Conservation (phyloP, 768 basidiomycete genomes). For the Tulasnella sp. region DNA sequence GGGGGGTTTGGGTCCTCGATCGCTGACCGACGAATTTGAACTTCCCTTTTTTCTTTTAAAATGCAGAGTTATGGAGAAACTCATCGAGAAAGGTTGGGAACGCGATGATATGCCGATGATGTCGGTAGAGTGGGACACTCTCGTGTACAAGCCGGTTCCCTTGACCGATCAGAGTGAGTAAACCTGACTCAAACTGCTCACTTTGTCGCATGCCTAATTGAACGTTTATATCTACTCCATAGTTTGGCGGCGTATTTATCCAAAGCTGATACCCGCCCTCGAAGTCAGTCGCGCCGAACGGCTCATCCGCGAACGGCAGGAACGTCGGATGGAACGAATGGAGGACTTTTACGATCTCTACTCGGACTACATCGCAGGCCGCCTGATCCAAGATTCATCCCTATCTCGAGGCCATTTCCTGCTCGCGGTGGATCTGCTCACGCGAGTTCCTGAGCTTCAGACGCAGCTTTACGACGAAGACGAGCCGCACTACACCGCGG, state of each 20-base stretch:
- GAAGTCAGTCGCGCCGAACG: neutral
- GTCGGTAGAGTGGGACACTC: neutral
- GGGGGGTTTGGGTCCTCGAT: neutral
- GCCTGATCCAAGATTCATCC: neutral
- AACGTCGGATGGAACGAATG: neutral
- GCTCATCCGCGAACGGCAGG: slow-evolving; percentile 1
- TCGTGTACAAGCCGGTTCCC: slow-evolving; percentile 3
- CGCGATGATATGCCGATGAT: neutral
- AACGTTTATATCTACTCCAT: neutral
- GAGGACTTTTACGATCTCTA: slow-evolving; percentile 4
- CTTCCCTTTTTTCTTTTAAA: neutral
- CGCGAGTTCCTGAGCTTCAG: neutral
- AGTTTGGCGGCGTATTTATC: slow-evolving; percentile 17
- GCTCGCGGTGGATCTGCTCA: neutral
- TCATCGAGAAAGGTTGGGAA: slow-evolving; percentile 16
- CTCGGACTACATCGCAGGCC: neutral
- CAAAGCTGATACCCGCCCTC: slow-evolving; percentile 2
- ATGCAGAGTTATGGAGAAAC: slow-evolving; percentile 15
- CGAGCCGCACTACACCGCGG: neutral
- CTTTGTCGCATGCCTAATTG: neutral
- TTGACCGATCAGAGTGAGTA: slow-evolving; percentile 14
- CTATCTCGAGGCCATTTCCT: neutral
- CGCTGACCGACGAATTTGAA: too few species aligned
- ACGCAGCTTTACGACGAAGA: neutral
- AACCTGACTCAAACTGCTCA: neutral